Base-by-base conservation (phyloP, 371 early-diverging fungal species). In the Dichotomocladium elegans region DNA sequence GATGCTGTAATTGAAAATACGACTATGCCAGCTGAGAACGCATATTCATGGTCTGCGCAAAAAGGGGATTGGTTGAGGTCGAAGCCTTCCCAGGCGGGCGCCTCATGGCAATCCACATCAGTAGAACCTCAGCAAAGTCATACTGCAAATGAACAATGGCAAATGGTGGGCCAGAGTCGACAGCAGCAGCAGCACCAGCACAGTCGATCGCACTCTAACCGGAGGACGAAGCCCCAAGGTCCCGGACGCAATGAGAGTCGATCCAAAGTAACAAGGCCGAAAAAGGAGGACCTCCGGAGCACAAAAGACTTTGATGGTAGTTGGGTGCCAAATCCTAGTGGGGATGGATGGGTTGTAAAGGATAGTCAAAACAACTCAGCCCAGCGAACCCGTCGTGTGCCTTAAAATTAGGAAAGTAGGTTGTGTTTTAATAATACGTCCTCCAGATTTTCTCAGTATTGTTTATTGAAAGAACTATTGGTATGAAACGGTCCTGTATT, bases 311-410 rank as follows among this genome's bases (percentile, higher is more conserved):
- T 6, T 35, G 33, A 22, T 34, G 35, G 24, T 24, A 35, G 35
- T 24, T 48, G 49, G 49, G 25, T 19, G 12, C 15, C 49, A 35
- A 33, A 10, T 24, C 5, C 49, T 22, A 27, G 25, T 19, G 17
- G 31, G n/a, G 49, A 48, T 35, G 49, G 49, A n/a, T 48, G 49
- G 49, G 35, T 19, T 2, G 31, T 10, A 8, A 48, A 48, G 25
- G n/a, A 37, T n/a, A 37, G 9, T 15, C 12, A 21, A 11, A 21
- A 37, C n/a, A n/a, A n/a, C n/a, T n/a, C n/a, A n/a, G n/a, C n/a
- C n/a, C n/a, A n/a, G n/a, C n/a, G n/a, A n/a, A n/a, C n/a, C n/a
- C n/a, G n/a, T n/a, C n/a, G n/a, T n/a, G n/a, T n/a, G n/a, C n/a
- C n/a, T n/a, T n/a, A n/a, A n/a, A n/a, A n/a, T n/a, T n/a, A n/a